Conservation (phyloP, 2,329 filamentous ascomycete species). For the Hirsutella thompsonii region DNA sequence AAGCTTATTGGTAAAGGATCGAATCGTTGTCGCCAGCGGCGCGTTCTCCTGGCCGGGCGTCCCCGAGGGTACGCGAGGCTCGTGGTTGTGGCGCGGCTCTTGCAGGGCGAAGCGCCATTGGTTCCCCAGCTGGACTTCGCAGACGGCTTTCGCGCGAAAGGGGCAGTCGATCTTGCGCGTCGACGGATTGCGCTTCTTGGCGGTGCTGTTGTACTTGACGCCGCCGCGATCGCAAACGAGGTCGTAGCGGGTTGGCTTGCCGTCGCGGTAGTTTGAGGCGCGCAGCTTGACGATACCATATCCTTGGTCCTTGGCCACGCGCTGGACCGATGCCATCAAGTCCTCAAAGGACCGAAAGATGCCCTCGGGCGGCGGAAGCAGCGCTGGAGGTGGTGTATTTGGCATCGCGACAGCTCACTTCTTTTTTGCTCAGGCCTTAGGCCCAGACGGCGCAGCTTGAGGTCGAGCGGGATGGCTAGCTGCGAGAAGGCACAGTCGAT, state of each 20-base stretch:
- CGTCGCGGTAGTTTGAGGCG: slow-evolving; percentile 50
- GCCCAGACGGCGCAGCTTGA: slow-evolving; percentile 16
- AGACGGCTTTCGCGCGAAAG: slow-evolving; percentile 50
- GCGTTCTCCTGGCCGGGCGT: slow-evolving; percentile 44
- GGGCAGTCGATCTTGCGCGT: slow-evolving; percentile 53
- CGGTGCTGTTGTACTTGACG: slow-evolving; percentile 52
- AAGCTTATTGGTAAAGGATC: slow-evolving; percentile 45
- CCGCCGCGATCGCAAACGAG: slow-evolving; percentile 50
- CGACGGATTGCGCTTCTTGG: slow-evolving; percentile 50
- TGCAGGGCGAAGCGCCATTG: slow-evolving; percentile 53
- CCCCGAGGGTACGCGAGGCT: slow-evolving; percentile 40
- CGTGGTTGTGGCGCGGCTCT: slow-evolving; percentile 47
- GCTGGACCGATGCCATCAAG: slow-evolving; percentile 43
- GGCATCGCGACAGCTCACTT: slow-evolving; percentile 23
- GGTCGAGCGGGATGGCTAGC: slow-evolving; percentile 4
- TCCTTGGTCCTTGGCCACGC: slow-evolving; percentile 47
- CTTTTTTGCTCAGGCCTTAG: slow-evolving; percentile 7
- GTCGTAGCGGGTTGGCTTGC: slow-evolving; percentile 49
- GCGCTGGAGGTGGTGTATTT: slow-evolving; percentile 31
- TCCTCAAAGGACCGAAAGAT: slow-evolving; percentile 49
- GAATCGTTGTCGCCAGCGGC: slow-evolving; percentile 42
- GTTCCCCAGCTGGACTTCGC: slow-evolving; percentile 47
- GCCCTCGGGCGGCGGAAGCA: slow-evolving; percentile 45
- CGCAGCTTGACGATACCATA: slow-evolving; percentile 51
- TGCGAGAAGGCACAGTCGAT: slow-evolving; percentile 3